Evolutionary conservation across 345 rosid species (phyloP).

Genomic region (Noccaea bulbosa): DNA sequence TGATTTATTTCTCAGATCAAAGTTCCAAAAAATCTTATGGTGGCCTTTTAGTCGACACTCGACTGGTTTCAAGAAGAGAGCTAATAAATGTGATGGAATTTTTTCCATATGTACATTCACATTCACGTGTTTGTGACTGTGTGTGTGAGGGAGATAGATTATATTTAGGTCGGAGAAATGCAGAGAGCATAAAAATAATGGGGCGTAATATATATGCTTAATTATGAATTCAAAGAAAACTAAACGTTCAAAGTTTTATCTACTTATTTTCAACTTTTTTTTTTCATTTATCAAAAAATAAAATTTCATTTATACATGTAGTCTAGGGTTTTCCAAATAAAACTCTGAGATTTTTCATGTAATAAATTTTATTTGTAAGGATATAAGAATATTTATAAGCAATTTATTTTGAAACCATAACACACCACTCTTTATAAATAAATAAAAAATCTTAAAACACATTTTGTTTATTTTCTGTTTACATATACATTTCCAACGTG

Average conservation of each 20-base stretch:
- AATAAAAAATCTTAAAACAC: background rate
- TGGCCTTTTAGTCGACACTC: constrained; percentile 26
- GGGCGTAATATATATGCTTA: background rate
- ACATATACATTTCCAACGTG: background rate
- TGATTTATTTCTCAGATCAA: constrained; percentile 13
- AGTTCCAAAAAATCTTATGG: background rate
- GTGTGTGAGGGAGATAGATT: background rate
- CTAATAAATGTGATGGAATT: constrained; percentile 26
- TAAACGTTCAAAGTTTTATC: background rate
- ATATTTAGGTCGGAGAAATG: constrained; percentile 10
- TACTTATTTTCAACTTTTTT: too few species aligned
- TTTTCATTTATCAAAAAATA: background rate
- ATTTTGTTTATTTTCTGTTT: too few species aligned
- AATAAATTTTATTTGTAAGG: background rate
- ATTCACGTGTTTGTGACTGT: constrained; percentile 29
- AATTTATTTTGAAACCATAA: background rate
- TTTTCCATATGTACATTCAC: constrained; percentile 27
- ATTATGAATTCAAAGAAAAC: background rate
- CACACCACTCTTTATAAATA: background rate
- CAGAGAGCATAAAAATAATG: background rate
- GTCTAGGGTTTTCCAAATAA: background rate
- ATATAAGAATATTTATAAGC: background rate
- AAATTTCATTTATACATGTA: too few species aligned
- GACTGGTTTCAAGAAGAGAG: constrained; percentile 20
- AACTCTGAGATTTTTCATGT: background rate